phyloP scores from a whole-genome alignment of 2,329 filamentous ascomycete species.

The Sporothrix pallida region DNA sequence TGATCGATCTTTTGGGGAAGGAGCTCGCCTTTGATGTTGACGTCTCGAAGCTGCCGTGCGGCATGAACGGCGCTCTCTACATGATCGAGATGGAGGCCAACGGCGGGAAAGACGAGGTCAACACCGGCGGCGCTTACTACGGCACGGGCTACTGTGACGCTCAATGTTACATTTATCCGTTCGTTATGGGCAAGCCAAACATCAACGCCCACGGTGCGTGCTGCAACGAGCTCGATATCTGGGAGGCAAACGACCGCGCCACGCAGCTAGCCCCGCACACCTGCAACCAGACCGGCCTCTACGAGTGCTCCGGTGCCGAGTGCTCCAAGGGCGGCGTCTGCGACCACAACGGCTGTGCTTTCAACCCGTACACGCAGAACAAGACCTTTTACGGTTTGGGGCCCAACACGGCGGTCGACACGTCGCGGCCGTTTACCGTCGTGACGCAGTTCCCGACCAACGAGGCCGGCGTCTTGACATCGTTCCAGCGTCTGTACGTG shows the following conservation, averaged over 20 bases:
- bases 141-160: slow-evolving; percentile 61
- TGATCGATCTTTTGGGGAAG: slow-evolving; percentile 63
- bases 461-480: neutral
- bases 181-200: slow-evolving; percentile 51
- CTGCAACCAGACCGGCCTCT: slow-evolving; percentile 54
- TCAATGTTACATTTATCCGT: slow-evolving; percentile 55
- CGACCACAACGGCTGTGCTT: slow-evolving; percentile 69
- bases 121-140: slow-evolving; percentile 54
- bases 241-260: slow-evolving; percentile 67
- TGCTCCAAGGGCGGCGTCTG: slow-evolving; percentile 58
- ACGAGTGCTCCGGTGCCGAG: slow-evolving; percentile 48
- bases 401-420: slow-evolving; percentile 59
- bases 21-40: slow-evolving; percentile 72
- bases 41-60: slow-evolving; percentile 63
- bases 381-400: slow-evolving; percentile 56
- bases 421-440: slow-evolving; percentile 62
- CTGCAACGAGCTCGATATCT: slow-evolving; percentile 64
- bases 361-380: slow-evolving; percentile 67
- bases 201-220: slow-evolving; percentile 56
- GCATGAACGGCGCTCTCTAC: slow-evolving; percentile 65
- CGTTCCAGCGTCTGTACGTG: neutral
- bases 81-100: slow-evolving; percentile 55
- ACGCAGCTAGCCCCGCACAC: slow-evolving; percentile 65
- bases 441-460: slow-evolving; percentile 61
- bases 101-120: slow-evolving; percentile 54